Conservation (phyloP, 2,329 filamentous ascomycete genomes). For the Fusarium azukiicola region DNA sequence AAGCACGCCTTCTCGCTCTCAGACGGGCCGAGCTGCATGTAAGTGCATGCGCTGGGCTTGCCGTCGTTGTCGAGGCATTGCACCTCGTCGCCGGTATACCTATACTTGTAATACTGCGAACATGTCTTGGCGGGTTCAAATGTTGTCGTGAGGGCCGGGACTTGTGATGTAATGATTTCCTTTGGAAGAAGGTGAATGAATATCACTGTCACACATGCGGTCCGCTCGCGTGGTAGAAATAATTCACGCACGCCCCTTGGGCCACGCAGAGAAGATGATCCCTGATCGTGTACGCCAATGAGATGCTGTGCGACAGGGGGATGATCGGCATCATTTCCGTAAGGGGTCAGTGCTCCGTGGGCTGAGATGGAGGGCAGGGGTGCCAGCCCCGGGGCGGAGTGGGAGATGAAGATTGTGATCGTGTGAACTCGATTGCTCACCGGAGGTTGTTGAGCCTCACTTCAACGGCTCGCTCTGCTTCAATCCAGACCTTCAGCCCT, state of each 20-base stretch:
- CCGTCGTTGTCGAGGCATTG: not conserved
- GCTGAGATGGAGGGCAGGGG: not conserved
- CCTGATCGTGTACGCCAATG: slow-evolving; percentile 7
- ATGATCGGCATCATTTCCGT: not conserved
- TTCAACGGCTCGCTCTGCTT: not conserved
- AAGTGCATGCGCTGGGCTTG: slow-evolving; percentile 7
- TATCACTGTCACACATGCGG: slow-evolving; percentile 1
- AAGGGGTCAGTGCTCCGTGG: not conserved
- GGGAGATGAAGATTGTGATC: not conserved
- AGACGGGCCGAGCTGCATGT: slow-evolving; percentile 3
- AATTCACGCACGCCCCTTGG: slow-evolving; percentile 15
- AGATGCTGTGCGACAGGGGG: slow-evolving; percentile 2
- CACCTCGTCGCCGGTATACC: not conserved
- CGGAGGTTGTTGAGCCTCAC: not conserved
- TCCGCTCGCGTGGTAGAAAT: slow-evolving; percentile 14
- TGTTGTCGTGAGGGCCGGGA: slow-evolving; percentile 10
- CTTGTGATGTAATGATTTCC: slow-evolving; percentile 17
- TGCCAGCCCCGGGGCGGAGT: slow-evolving; percentile 2
- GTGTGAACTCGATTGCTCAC: not conserved
- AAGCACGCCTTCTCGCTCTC: not conserved
- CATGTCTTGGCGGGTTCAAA: slow-evolving; percentile 7
- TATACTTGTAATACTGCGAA: slow-evolving; percentile 13
- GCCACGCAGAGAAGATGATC: not conserved
- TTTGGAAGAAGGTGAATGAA: not conserved
- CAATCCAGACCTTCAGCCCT: not conserved